Evolutionary conservation across 805 yeast genomes (phyloP), one percentile per base, ranked within the genome.

Genomic region (Starmera dryadoides): DNA sequence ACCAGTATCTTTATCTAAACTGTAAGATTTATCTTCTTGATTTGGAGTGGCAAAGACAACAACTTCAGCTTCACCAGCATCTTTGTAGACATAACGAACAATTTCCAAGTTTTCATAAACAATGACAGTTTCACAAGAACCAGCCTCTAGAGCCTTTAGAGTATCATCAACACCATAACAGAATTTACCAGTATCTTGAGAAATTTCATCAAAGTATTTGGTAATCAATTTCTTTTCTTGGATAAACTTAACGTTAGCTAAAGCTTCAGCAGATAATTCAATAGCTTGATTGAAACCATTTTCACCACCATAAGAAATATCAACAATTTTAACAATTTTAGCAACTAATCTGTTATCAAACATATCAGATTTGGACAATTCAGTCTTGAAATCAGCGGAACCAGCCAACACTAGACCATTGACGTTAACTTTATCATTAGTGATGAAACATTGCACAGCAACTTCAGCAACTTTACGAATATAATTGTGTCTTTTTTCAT

Each of bases 201-300:
- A 85, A 49, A 93, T 93, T 71, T 93, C 98, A 63, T 93, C 98
- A 60, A 93, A 93, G 71, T 91, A 93, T 53, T 71, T 75, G 45
- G 86, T 84, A 60, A 93, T 81, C 55, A 93, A 77, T 70, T 91
- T 91, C 85, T 93, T 93, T 64, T 93, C 99, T 70, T 93, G 98
- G 45, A 93, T 91, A 61, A 93, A 93, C 65, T 93, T 93, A 52
- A 93, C 99, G 62, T 91, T 93, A 36, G 97, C 84, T 58, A 93
- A 75, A 21, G 98, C 85, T 72, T 93, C 99, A 23, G 97, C 96
- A 25, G 97, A 85, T 51, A 93, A 74, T 66, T 93, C 98, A 55
- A 93, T 94, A 34, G 99, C 99, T 72, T 93, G 99, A 70, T 93
- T 93, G 73, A 93, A 93, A 35, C 99, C 99, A 62, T 93, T 93